These are phyloP conservation scores for Populus deltoides DNA, from an alignment of 345 rosid genomes.

Conservation along the genomic window DNA sequence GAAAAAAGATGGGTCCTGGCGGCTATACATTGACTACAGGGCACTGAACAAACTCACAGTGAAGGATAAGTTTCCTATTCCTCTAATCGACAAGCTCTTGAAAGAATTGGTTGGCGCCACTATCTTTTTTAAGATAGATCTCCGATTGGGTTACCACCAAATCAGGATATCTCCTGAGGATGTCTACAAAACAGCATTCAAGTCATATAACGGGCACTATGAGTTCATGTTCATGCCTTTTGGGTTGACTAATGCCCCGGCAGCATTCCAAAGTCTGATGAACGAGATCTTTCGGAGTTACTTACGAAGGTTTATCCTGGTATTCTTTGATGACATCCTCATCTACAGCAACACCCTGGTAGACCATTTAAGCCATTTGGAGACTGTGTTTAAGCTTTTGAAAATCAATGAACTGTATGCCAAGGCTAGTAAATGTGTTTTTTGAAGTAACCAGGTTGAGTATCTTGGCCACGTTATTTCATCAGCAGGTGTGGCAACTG, in stretches of 20 bases:
- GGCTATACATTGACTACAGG: too few species aligned
- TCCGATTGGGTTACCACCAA: not conserved
- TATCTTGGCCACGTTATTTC: not conserved
- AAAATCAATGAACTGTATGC: too few species aligned
- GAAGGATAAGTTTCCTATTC: not conserved
- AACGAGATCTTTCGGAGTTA: too few species aligned
- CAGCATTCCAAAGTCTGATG: too few species aligned
- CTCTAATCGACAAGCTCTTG: not conserved
- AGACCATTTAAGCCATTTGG: rapidly evolving
- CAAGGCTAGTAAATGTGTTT: not conserved
- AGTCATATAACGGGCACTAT: not conserved
- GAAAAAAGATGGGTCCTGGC: too few species aligned
- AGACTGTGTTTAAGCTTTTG: too few species aligned
- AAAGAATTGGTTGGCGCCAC: not conserved
- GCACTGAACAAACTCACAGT: not conserved
- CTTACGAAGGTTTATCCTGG: too few species aligned
- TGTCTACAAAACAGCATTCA: not conserved
- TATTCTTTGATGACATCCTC: too few species aligned
- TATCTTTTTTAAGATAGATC: not conserved
- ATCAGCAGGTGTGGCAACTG: not conserved
- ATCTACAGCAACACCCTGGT: rapidly evolving
- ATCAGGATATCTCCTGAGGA: not conserved
- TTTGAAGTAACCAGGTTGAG: not conserved
- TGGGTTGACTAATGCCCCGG: not conserved
- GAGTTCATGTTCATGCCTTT: not conserved